phyloP scores from a whole-genome alignment of 2,329 filamentous ascomycete species.

The Calonectria multiphialidica region DNA sequence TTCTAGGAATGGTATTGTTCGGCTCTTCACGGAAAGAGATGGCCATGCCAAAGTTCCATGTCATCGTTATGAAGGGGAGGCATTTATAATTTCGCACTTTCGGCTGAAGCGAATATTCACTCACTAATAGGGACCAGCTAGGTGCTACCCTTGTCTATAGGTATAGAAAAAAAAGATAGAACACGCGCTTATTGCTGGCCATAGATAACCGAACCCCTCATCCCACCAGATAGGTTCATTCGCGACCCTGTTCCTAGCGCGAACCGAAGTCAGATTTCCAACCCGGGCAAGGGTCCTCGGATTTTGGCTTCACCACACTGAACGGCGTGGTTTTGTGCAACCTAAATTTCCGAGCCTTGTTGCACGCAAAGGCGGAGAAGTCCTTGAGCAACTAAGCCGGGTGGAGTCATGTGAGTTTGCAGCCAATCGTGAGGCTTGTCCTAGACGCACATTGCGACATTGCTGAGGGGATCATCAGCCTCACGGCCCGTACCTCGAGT shows the following conservation, averaged over 20 bases:
- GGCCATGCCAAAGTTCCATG: too few species aligned
- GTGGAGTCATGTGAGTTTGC: not conserved
- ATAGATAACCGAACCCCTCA: too few species aligned
- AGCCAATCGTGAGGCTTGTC: slow-evolving; percentile 15
- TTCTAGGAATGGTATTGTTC: too few species aligned
- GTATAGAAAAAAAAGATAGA: too few species aligned
- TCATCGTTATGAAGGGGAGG: not conserved
- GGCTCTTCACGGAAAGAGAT: not conserved
- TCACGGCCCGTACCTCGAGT: not conserved
- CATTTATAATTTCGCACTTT: not conserved
- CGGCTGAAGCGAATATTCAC: not conserved
- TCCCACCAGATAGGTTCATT: too few species aligned
- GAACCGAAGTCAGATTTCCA: not conserved
- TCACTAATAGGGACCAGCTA: not conserved
- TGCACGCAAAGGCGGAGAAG: not conserved
- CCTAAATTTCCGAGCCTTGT: slow-evolving; percentile 5
- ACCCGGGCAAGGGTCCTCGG: not conserved
- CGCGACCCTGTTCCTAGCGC: not conserved
- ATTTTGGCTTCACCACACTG: not conserved
- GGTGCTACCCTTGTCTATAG: not conserved
- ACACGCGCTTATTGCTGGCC: too few species aligned
- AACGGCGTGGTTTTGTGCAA: not conserved
- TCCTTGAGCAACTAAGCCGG: not conserved
- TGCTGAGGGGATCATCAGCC: slow-evolving; percentile 12
- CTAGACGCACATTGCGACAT: slow-evolving; percentile 20